Evolutionary conservation across 192 early-diverging fungal species (phyloP), one percentile per base, ranked within the genome.

Genomic region (Coemansia sp.): DNA sequence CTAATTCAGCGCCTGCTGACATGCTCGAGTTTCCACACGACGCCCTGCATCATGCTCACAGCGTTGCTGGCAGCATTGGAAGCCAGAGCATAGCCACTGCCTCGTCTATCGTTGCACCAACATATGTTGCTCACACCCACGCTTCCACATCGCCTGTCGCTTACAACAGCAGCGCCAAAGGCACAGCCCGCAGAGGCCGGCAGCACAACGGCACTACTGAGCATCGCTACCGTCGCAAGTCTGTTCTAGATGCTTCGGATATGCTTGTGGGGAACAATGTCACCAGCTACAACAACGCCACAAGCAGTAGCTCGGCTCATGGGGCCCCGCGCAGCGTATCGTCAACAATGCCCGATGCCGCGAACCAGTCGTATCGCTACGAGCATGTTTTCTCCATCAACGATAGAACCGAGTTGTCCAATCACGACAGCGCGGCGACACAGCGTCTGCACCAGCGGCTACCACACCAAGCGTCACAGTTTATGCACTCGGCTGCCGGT

Each of bases 171-270:
- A 59, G 23, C 20, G 29, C 57, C 58, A 70, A 69, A 59, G 22
- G 31, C 54, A 24, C 54, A 0, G 30, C 56, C 23, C 63, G 66
- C n/a, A 64, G 64, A 19, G 60, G 20, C 46, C 78, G 78, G 6
- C 67, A 56, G 42, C 63, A 66, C 63, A 63, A 63, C 30, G 62
- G 79, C 31, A 82, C 79, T 10, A 82, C 79, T 20, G 79, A 82
- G 67, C 79, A 82, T 67, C 74, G 74, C 54, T 82, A 82, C 71
- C 79, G 79, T 2, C 79, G 79, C 74, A 76, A 73, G 70, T 82
- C 79, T 0, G 79, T 76, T 19, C 61, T 76, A 21, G 67, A 73
- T 32, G 53, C 74, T 6, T 57, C 79, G 6, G 79, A 69, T 27
- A 9, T 54, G 11, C 60, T 53, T 51, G 20, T 36, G 53, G 39